These are phyloP conservation scores for Tanacetum coccineum DNA, from an alignment of 129 eudicot species.

Conservation along the genomic window DNA sequence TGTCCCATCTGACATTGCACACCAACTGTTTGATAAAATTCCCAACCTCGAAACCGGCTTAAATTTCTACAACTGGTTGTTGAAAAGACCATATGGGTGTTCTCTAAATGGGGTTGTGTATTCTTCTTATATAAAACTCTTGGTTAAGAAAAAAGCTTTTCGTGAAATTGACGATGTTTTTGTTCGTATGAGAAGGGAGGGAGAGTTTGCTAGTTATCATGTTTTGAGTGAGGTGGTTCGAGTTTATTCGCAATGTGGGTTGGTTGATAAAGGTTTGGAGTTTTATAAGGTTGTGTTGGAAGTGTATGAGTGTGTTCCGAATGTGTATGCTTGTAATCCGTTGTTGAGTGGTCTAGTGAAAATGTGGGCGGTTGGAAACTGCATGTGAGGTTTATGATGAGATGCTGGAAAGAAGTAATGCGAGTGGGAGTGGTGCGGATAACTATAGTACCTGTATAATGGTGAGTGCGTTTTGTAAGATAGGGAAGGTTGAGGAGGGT, in stretches of 20 bases:
- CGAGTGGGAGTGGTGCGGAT: constrained; percentile 51
- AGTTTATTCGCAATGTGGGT: constrained; percentile 57
- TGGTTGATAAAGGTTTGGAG: constrained; percentile 62
- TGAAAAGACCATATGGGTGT: constrained; percentile 45
- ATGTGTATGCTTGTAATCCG: constrained; percentile 64
- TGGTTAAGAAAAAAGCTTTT: constrained; percentile 61
- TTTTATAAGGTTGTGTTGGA: constrained; percentile 39
- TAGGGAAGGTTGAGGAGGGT: constrained; percentile 70
- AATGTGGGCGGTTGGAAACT: constrained; percentile 36
- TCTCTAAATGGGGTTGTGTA: constrained; percentile 63
- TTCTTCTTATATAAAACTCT: constrained; percentile 79
- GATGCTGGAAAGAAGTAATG: constrained; percentile 55
- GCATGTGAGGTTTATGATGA: constrained; percentile 59
- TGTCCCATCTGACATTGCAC: constrained; percentile 78
- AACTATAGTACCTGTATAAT: constrained; percentile 71
- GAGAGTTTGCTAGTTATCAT: constrained; percentile 44
- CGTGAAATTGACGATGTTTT: constrained; percentile 48
- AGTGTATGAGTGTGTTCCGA: constrained; percentile 41
- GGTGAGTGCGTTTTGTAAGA: constrained; percentile 73
- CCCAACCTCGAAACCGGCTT: constrained; percentile 41
- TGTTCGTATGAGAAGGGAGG: constrained; percentile 41
- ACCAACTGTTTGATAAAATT: constrained; percentile 75
- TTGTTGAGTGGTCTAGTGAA: constrained; percentile 61
- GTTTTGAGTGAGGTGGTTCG: constrained; percentile 51
- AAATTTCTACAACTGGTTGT: constrained; percentile 58